phyloP scores from a whole-genome alignment of 345 rosid genomes.

The Brassica incana region DNA sequence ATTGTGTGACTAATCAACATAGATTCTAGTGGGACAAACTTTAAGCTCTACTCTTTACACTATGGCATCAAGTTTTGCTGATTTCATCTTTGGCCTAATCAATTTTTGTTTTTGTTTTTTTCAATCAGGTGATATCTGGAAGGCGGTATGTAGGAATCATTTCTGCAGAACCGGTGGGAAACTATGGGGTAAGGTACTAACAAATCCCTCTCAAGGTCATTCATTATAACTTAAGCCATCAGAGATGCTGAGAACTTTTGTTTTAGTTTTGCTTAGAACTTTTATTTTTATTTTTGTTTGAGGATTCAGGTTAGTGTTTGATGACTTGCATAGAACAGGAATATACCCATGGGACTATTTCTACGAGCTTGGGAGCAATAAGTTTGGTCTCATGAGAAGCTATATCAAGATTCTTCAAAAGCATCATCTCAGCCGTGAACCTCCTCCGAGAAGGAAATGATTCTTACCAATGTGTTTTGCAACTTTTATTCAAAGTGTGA shows the following conservation, averaged over 20 bases:
- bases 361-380: constrained; percentile 78
- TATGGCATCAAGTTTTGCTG: not conserved
- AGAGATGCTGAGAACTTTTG: not conserved
- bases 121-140: constrained; percentile 75
- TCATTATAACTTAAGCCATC: not conserved
- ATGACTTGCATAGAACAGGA: constrained; percentile 96
- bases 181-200: constrained; percentile 94
- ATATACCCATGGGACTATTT: constrained; percentile 92
- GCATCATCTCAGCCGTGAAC: constrained; percentile 91
- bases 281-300: not conserved
- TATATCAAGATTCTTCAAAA: constrained; percentile 75
- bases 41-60: not conserved
- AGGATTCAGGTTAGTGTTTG: constrained; percentile 70
- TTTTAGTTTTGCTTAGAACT: not conserved
- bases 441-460: constrained; percentile 49
- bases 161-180: constrained; percentile 92
- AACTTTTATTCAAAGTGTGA: not conserved
- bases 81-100: not conserved
- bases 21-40: not conserved
- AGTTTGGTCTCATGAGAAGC: constrained; percentile 75
- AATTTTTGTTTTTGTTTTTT: not conserved
- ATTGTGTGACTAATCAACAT: not conserved
- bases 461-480: not conserved
- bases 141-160: constrained; percentile 93
- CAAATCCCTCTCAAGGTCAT: not conserved